These are phyloP conservation scores for Phytopythium boreale DNA, from an alignment of 352 stramenopile genomes.

Conservation along the genomic window DNA sequence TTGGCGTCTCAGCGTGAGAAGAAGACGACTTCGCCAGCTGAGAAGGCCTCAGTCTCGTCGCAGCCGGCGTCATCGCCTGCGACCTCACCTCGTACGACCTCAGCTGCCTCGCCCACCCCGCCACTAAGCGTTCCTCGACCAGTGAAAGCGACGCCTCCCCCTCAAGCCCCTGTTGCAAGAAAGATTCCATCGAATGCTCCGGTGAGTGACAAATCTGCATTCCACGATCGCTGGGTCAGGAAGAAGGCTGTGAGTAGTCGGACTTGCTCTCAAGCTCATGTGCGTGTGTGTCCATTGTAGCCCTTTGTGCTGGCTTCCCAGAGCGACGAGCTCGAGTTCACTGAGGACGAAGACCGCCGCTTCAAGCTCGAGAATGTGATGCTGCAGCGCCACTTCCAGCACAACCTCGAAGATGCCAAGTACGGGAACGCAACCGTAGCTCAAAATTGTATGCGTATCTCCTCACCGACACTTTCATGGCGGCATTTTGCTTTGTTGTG, in stretches of 20 bases:
- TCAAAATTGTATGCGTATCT: background rate
- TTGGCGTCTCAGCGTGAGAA: slow-evolving; percentile 7
- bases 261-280: background rate
- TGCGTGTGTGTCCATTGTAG: background rate
- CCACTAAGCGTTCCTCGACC: background rate
- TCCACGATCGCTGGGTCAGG: background rate
- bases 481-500: background rate
- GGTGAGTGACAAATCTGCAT: background rate
- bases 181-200: background rate
- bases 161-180: background rate
- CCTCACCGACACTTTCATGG: background rate
- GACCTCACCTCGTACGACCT: background rate
- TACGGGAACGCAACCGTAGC: slow-evolving; percentile 17
- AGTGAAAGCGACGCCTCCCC: background rate
- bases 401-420: slow-evolving; percentile 85
- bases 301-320: slow-evolving; percentile 36
- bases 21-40: background rate
- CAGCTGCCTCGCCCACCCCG: background rate
- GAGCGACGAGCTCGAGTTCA: slow-evolving; percentile 52
- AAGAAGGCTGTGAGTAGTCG: background rate
- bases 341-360: slow-evolving; percentile 51
- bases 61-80: background rate
- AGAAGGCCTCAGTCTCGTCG: background rate
- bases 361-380: slow-evolving; percentile 74
- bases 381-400: slow-evolving; percentile 80